Conservation (phyloP, 805 yeast species). For the Pichia ethanolica region DNA sequence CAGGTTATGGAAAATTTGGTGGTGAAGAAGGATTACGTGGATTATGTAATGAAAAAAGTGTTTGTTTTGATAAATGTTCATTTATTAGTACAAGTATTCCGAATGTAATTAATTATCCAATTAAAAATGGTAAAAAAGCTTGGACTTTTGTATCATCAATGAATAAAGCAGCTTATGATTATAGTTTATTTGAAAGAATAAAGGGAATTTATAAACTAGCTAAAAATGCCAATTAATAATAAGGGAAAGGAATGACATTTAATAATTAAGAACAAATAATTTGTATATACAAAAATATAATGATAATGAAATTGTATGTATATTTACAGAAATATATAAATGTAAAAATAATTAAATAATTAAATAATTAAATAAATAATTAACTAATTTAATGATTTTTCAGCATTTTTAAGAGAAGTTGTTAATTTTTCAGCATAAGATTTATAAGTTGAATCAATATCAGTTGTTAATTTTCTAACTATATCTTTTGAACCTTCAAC, state of each 20-base stretch:
- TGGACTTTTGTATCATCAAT: slow-evolving; percentile 83
- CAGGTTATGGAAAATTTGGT: slow-evolving; percentile 96
- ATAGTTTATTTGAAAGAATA: slow-evolving; percentile 59
- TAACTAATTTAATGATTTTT: slow-evolving; percentile 27
- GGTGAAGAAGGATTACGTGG: slow-evolving; percentile 97
- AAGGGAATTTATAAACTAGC: slow-evolving; percentile 49
- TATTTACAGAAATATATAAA: no score
- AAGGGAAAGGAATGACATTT: neutral
- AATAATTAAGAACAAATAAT: no score
- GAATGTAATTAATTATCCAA: slow-evolving; percentile 85
- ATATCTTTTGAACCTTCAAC: slow-evolving; percentile 44
- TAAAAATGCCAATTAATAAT: slow-evolving; percentile 30
- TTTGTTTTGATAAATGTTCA: slow-evolving; percentile 77
- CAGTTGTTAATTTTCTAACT: slow-evolving; percentile 46
- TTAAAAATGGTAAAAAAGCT: slow-evolving; percentile 69
- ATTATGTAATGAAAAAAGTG: slow-evolving; percentile 76
- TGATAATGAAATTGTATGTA: no score
- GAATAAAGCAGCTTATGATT: slow-evolving; percentile 79
- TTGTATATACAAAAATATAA: no score
- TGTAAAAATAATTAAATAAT: no score
- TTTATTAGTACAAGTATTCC: slow-evolving; percentile 81
- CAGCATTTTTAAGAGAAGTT: slow-evolving; percentile 49
- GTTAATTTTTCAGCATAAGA: slow-evolving; percentile 50
- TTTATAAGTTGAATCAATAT: slow-evolving; percentile 66
- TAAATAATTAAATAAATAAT: no score